phyloP scores from a whole-genome alignment of 2,329 filamentous ascomycete genomes.

The Aspergillus piperis region DNA sequence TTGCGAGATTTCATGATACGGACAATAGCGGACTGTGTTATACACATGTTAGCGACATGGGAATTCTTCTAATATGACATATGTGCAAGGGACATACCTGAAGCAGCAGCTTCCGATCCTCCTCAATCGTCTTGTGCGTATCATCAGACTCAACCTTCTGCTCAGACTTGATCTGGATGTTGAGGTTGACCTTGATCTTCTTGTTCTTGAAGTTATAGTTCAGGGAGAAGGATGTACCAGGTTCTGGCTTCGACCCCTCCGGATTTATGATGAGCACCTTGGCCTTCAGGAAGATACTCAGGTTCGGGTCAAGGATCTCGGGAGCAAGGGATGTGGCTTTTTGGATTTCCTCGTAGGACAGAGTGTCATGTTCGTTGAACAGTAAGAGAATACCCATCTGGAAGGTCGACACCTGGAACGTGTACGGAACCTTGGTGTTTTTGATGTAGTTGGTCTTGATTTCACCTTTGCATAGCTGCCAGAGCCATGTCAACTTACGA shows the following conservation, averaged over 20 bases:
- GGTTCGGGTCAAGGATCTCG: constrained; percentile 82
- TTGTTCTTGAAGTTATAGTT: constrained; percentile 98
- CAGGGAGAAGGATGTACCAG: constrained; percentile 76
- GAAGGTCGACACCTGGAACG: constrained; percentile 95
- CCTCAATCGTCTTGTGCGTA: constrained; percentile 99
- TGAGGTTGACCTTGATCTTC: constrained; percentile 96
- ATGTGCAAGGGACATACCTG: constrained; percentile 67
- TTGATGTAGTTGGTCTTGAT: constrained; percentile 92
- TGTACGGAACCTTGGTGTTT: constrained; percentile 85
- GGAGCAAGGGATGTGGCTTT: constrained; percentile 75
- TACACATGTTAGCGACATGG: constrained; percentile 12
- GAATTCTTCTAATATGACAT: neutral
- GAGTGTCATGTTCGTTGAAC: constrained; percentile 86
- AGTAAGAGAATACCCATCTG: constrained; percentile 95
- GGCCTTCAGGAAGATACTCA: constrained; percentile 86
- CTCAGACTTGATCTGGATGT: constrained; percentile 91
- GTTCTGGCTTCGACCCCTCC: constrained; percentile 71
- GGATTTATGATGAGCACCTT: constrained; percentile 78
- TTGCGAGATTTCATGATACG: constrained; percentile 99
- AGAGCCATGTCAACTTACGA: constrained; percentile 95
- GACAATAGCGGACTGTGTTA: constrained; percentile 84
- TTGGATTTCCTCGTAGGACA: constrained; percentile 85
- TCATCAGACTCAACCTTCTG: constrained; percentile 95
- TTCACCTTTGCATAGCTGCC: constrained; percentile 97
- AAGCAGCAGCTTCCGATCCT: constrained; percentile 92